A percentile compares a stretch with the other conserved stretches of the same genome.
phyloP scores from a whole-genome alignment of 148 eudicot genomes.

The Nyssa sinensis region DNA sequence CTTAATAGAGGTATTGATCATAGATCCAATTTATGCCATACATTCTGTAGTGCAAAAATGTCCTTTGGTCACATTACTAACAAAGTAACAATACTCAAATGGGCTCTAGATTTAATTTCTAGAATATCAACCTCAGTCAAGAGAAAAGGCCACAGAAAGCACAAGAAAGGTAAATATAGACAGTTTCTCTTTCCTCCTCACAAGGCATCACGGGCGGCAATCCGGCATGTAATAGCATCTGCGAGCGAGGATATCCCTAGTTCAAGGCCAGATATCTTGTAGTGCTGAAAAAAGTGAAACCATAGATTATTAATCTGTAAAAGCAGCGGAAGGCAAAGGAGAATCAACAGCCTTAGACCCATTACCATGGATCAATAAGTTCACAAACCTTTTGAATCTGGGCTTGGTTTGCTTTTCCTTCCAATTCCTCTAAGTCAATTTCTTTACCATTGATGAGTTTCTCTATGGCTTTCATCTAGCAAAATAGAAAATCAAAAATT shows the following conservation, averaged over 20 bases:
- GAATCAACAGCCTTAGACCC: neutral
- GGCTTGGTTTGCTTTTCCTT: conserved; percentile 61
- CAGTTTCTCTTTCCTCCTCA: conserved; percentile 14
- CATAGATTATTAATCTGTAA: neutral
- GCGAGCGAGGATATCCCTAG: conserved; percentile 65
- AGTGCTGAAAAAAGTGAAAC: conserved; percentile 49
- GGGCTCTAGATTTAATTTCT: neutral
- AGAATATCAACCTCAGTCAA: neutral
- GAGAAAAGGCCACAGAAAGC: neutral
- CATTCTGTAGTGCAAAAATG: neutral
- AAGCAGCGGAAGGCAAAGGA: neutral
- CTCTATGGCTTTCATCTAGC: conserved; percentile 39
- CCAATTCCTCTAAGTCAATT: conserved; percentile 70
- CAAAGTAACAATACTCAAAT: neutral
- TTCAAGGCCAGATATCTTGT: conserved; percentile 70
- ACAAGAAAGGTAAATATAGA: neutral
- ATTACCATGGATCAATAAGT: neutral
- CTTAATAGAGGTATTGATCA: neutral
- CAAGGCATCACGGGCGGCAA: conserved; percentile 90
- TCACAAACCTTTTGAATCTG: conserved; percentile 71
- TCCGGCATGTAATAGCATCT: conserved; percentile 85
- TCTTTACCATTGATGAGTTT: conserved; percentile 66
- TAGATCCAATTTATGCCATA: neutral
- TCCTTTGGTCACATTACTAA: too few species aligned
- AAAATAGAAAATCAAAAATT: neutral